Evolutionary conservation across 2,329 filamentous ascomycete genomes (phyloP).

Genomic region (Purpureocillium lavendulum): DNA sequence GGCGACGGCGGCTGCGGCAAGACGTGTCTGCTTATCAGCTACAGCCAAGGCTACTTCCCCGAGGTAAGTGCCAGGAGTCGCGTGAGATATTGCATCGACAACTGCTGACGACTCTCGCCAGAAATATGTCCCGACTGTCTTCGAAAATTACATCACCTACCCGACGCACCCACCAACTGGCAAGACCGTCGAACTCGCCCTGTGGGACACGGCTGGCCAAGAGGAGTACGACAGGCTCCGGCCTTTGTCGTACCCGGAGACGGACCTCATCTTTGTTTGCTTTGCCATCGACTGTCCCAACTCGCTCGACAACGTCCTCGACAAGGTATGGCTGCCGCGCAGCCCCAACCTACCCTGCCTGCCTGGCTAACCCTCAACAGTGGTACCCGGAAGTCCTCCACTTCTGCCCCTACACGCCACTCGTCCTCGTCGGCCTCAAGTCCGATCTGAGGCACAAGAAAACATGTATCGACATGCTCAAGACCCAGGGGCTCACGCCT

Average conservation of each 20-base stretch:
- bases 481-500: constrained; percentile 92
- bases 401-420: constrained; percentile 94
- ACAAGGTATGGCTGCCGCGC: constrained; percentile 61
- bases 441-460: constrained; percentile 93
- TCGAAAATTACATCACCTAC: constrained; percentile 99
- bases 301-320: constrained; percentile 95
- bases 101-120: constrained; percentile 25
- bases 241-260: constrained; percentile 95
- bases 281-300: constrained; percentile 99
- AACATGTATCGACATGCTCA: constrained; percentile 96
- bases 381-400: constrained; percentile 99
- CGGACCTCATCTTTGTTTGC: constrained; percentile 95
- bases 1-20: constrained; percentile 97
- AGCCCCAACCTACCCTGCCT: not conserved
- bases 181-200: constrained; percentile 90
- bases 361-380: constrained; percentile 36
- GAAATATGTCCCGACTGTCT: constrained; percentile 99
- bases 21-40: constrained; percentile 96
- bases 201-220: constrained; percentile 98
- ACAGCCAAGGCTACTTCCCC: constrained; percentile 97
- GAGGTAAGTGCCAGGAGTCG: constrained; percentile 56
- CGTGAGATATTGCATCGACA: not conserved
- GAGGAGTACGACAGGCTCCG: constrained; percentile 97
- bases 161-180: constrained; percentile 79
- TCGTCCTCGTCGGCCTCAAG: constrained; percentile 93